These are phyloP conservation scores for Hypoxylon sp. DNA, from an alignment of 2,329 filamentous ascomycete species.

Conservation along the genomic window DNA sequence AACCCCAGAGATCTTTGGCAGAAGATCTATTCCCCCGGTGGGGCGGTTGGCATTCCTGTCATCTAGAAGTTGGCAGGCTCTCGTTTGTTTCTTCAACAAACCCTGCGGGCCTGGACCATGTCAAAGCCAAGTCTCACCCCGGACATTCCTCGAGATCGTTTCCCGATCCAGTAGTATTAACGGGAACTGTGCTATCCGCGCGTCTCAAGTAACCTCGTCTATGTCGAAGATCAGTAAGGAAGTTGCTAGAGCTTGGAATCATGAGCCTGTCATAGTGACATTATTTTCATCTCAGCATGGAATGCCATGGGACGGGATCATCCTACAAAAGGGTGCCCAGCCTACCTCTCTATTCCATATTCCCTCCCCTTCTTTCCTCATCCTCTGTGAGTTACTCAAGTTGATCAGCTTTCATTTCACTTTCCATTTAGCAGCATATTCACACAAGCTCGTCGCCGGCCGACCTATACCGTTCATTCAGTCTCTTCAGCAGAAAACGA, in stretches of 20 bases:
- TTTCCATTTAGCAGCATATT: slow-evolving; percentile 49
- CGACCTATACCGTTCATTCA: slow-evolving; percentile 58
- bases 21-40: slow-evolving; percentile 26
- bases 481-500: slow-evolving; percentile 45
- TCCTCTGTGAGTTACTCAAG: slow-evolving; percentile 45
- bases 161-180: slow-evolving; percentile 34
- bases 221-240: slow-evolving; percentile 46
- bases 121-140: slow-evolving; percentile 33
- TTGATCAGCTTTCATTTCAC: slow-evolving; percentile 49
- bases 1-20: slow-evolving; percentile 35
- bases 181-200: slow-evolving; percentile 34
- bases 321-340: slow-evolving; percentile 47
- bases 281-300: slow-evolving; percentile 22
- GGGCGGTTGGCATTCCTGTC: slow-evolving; percentile 29
- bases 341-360: slow-evolving; percentile 19
- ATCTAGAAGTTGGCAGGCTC: slow-evolving; percentile 29
- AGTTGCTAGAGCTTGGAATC: slow-evolving; percentile 21
- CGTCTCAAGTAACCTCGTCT: slow-evolving; percentile 48
- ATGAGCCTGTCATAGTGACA: slow-evolving; percentile 31
- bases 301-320: slow-evolving; percentile 23
- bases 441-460: slow-evolving; percentile 64
- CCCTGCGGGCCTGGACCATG: slow-evolving; percentile 19
- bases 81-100: slow-evolving; percentile 34
- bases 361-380: slow-evolving; percentile 43
- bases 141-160: slow-evolving; percentile 29